Conservation (phyloP, 176 grass and related monocot genomes). For the Phoenix roebelenii region DNA sequence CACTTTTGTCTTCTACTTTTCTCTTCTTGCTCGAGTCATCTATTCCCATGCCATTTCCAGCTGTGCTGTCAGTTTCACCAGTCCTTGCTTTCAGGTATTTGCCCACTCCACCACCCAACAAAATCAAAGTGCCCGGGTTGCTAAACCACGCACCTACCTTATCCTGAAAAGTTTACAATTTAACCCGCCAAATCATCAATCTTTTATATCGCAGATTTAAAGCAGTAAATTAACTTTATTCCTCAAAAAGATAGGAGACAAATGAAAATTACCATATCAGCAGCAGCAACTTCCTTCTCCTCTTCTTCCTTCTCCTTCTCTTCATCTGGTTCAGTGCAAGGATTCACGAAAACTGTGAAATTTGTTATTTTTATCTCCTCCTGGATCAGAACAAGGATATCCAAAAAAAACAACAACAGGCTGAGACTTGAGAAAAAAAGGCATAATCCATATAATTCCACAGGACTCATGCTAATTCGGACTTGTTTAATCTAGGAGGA, state of each 20-base stretch:
- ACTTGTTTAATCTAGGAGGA: too few relatives aligned
- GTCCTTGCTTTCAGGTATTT: slow-evolving; percentile 72
- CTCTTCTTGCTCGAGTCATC: slow-evolving; percentile 84
- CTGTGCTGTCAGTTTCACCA: slow-evolving; percentile 27
- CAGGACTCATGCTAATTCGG: too few relatives aligned
- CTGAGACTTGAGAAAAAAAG: neutral
- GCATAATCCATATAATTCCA: neutral
- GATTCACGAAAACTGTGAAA: slow-evolving; percentile 71
- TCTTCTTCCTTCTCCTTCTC: slow-evolving; percentile 75
- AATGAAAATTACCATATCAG: slow-evolving; percentile 49
- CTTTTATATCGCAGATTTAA: too few relatives aligned
- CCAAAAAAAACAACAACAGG: neutral
- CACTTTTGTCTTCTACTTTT: slow-evolving; percentile 39
- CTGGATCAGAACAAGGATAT: slow-evolving; percentile 33
- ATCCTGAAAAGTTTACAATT: slow-evolving; percentile 36
- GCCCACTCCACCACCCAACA: slow-evolving; percentile 46
- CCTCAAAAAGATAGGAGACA: too few relatives aligned
- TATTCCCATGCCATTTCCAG: slow-evolving; percentile 20
- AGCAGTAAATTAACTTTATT: too few relatives aligned
- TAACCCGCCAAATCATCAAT: slow-evolving; percentile 7
- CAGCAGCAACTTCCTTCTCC: slow-evolving; percentile 36
- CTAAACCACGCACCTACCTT: slow-evolving; percentile 90
- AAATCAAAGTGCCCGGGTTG: slow-evolving; percentile 59
- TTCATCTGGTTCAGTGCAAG: slow-evolving; percentile 81
- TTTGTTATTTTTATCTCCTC: slow-evolving; percentile 81